Percentiles rank a stretch among this genome's conserved stretches.
phyloP scores from a whole-genome alignment of 495 filamentous ascomycete genomes.

The Neurospora discreta region DNA sequence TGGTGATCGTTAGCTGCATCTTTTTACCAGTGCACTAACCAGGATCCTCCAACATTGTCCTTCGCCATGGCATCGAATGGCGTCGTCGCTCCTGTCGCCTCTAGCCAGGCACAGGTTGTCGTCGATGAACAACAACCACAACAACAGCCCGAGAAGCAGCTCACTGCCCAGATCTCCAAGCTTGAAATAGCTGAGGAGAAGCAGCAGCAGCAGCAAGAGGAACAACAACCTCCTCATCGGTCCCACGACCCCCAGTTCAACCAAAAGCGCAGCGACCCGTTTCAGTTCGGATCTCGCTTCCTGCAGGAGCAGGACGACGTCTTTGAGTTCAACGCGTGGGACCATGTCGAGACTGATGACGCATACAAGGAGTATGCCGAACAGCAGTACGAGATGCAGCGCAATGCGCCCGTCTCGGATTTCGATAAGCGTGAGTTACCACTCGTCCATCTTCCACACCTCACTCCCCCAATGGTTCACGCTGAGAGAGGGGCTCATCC shows the following conservation, averaged over 20 bases:
- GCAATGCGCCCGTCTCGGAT: conserved; percentile 69
- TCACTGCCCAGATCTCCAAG: conserved; percentile 18
- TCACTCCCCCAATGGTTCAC: neutral
- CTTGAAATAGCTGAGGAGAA: conserved; percentile 16
- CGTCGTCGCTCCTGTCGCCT: conserved; percentile 2
- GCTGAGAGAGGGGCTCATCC: neutral
- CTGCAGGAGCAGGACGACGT: conserved; percentile 74
- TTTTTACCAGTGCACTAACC: conserved; percentile 9
- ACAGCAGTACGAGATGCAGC: conserved; percentile 70
- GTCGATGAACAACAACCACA: neutral
- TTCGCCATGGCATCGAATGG: conserved; percentile 14
- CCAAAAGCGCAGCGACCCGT: conserved; percentile 79
- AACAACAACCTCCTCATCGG: conserved; percentile 31
- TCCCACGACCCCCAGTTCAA: conserved; percentile 48
- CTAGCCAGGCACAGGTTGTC: neutral
- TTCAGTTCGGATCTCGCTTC: conserved; percentile 85
- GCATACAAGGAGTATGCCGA: conserved; percentile 72
- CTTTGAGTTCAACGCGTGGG: conserved; percentile 97
- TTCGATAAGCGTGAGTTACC: conserved; percentile 60
- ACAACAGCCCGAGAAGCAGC: conserved; percentile 5
- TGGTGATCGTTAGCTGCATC: conserved; percentile 16
- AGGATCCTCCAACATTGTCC: neutral
- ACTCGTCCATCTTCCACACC: neutral
- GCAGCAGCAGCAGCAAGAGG: conserved; percentile 4
- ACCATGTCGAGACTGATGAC: conserved; percentile 84